Conservation (phyloP, 768 basidiomycete species). For the Pleurotus tuber-regium region DNA sequence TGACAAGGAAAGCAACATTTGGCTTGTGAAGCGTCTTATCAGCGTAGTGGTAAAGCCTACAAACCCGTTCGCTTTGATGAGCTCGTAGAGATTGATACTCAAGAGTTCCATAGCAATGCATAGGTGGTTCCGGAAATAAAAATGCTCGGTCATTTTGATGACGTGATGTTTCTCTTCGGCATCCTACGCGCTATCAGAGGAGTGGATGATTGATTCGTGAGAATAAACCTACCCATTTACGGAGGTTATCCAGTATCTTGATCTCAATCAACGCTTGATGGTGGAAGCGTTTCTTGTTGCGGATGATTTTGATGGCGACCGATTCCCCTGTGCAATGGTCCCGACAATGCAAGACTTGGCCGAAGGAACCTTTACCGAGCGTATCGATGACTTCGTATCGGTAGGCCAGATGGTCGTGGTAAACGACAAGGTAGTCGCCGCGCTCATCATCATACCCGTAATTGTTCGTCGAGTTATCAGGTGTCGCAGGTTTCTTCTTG, state of each 20-base stretch:
- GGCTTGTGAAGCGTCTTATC: slow-evolving; percentile 93
- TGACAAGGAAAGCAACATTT: slow-evolving; percentile 89
- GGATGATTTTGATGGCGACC: slow-evolving; percentile 99
- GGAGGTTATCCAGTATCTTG: slow-evolving; percentile 93
- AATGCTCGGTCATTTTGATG: slow-evolving; percentile 97
- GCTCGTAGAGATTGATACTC: slow-evolving; percentile 97
- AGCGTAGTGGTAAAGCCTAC: slow-evolving; percentile 95
- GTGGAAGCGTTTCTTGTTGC: slow-evolving; percentile 99
- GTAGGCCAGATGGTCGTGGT: slow-evolving; percentile 91
- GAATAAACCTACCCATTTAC: slow-evolving; percentile 84
- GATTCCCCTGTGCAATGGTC: slow-evolving; percentile 94
- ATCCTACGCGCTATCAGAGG: slow-evolving; percentile 52
- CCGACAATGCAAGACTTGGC: slow-evolving; percentile 93
- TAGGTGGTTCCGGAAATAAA: slow-evolving; percentile 95
- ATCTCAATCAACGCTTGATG: slow-evolving; percentile 99
- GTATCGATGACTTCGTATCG: slow-evolving; percentile 94
- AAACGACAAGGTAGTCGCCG: slow-evolving; percentile 91
- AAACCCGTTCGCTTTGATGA: slow-evolving; percentile 99
- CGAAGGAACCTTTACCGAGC: slow-evolving; percentile 97
- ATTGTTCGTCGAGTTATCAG: slow-evolving; percentile 77
- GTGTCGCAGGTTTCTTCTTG: slow-evolving; percentile 79
- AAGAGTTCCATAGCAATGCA: slow-evolving; percentile 98
- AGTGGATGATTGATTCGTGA: no score
- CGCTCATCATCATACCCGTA: slow-evolving; percentile 97
- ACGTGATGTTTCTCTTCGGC: slow-evolving; percentile 96